Evolutionary conservation across 768 basidiomycete species (phyloP).

Genomic region (Botryobasidium botryosum): DNA sequence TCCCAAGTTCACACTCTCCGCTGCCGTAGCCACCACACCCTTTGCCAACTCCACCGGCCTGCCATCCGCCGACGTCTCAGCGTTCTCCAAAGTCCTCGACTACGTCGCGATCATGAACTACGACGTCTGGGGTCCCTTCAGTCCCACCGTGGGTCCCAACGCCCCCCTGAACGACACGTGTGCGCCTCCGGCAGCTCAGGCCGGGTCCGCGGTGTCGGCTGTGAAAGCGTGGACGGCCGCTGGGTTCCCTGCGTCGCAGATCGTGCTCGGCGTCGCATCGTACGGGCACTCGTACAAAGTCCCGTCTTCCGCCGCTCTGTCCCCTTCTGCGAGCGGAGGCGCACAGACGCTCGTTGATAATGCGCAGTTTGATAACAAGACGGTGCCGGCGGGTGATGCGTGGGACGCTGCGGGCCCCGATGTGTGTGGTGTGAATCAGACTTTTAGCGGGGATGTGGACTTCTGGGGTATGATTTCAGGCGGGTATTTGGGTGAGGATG

Average conservation of each 20-base stretch:
- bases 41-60: too few species aligned
- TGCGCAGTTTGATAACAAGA: too few species aligned
- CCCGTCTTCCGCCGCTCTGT: too few species aligned
- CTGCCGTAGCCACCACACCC: constrained; percentile 57
- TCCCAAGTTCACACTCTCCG: constrained; percentile 43
- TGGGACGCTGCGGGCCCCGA: constrained; percentile 39
- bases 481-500: constrained; percentile 35
- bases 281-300: constrained; percentile 20
- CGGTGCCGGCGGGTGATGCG: constrained; percentile 40
- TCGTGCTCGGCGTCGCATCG: constrained; percentile 68
- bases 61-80: constrained; percentile 44
- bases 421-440: constrained; percentile 37
- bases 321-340: too few species aligned
- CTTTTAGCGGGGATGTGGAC: constrained; percentile 24
- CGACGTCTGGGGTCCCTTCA: constrained; percentile 67
- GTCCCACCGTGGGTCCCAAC: constrained; percentile 63
- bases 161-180: constrained; percentile 71
- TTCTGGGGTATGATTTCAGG: constrained; percentile 44
- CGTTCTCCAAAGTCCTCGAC: constrained; percentile 49
- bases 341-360: too few species aligned
- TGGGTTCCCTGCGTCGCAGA: constrained; percentile 56
- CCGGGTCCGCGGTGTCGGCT: constrained; percentile 58
- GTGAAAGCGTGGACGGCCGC: constrained; percentile 58
- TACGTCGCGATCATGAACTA: constrained; percentile 92
- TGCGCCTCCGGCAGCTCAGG: constrained; percentile 69